Percentiles rank a stretch among this genome's conserved stretches.
These are phyloP conservation scores for Plenodomus tracheiphilus DNA, from an alignment of 2,329 filamentous ascomycete genomes.

Conservation along the genomic window DNA sequence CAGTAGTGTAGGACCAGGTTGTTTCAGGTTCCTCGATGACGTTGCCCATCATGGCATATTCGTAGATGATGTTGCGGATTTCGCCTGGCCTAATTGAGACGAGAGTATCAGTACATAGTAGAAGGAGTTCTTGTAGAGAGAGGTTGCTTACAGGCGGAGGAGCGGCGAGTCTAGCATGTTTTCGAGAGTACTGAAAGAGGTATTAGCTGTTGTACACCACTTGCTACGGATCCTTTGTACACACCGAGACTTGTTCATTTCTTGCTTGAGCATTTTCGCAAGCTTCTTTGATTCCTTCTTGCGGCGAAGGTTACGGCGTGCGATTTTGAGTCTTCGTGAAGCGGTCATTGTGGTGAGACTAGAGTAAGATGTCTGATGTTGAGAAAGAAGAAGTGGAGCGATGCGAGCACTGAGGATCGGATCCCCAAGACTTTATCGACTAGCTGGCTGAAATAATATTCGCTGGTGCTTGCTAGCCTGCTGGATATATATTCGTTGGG, in stretches of 20 bases:
- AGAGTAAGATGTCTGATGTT: no score
- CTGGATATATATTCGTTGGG: no score
- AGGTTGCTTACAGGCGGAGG: neutral
- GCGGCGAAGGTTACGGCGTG: no score
- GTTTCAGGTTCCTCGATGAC: neutral
- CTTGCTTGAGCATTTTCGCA: neutral
- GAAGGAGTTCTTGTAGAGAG: neutral
- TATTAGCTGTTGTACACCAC: neutral
- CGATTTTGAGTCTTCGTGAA: no score
- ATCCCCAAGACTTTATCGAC: no score
- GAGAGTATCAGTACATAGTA: neutral
- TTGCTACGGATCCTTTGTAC: neutral
- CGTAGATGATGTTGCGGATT: neutral
- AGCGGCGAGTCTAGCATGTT: neutral
- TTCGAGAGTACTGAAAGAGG: neutral
- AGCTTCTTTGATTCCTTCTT: neutral
- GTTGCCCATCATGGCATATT: neutral
- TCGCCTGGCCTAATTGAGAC: neutral
- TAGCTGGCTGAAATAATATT: no score
- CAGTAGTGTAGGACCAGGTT: neutral
- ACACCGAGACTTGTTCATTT: neutral
- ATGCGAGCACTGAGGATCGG: no score
- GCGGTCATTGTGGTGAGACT: no score
- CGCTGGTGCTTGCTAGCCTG: no score
- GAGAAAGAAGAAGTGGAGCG: no score